phyloP scores from a whole-genome alignment of 2,329 filamentous ascomycete genomes.

The Hymenoscyphus occultus region DNA sequence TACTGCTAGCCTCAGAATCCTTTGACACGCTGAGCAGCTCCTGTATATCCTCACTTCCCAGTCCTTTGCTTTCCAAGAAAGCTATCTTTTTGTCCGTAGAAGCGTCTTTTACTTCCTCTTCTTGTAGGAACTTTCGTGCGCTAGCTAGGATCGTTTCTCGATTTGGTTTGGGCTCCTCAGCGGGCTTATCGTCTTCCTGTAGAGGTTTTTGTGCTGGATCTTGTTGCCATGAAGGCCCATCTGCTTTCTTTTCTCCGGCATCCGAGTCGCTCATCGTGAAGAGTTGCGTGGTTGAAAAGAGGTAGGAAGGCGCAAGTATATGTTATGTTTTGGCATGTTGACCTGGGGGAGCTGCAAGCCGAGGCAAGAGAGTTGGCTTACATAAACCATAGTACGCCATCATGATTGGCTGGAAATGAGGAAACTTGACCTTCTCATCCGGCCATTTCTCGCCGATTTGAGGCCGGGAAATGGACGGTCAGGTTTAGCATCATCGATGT shows the following conservation, averaged over 20 bases:
- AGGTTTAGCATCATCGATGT: background rate
- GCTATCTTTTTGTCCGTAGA: conserved; percentile 68
- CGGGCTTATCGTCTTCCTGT: conserved; percentile 10
- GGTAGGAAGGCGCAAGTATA: conserved; percentile 10
- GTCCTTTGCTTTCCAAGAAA: conserved; percentile 76
- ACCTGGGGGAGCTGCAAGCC: conserved; percentile 16
- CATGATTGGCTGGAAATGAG: conserved; percentile 6
- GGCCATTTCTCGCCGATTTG: background rate
- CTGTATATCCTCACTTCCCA: conserved; percentile 65
- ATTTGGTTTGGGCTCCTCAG: conserved; percentile 15
- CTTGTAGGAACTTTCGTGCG: conserved; percentile 72
- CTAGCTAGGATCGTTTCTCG: conserved; percentile 53
- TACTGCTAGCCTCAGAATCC: conserved; percentile 30
- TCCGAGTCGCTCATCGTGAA: conserved; percentile 34
- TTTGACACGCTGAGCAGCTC: conserved; percentile 51
- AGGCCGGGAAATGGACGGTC: conserved; percentile 2
- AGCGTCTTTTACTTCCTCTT: conserved; percentile 67
- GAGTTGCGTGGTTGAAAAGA: conserved; percentile 6
- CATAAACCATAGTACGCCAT: conserved; percentile 15
- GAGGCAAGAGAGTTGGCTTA: conserved; percentile 24
- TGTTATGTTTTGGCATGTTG: conserved; percentile 11
- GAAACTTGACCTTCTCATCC: too few relatives aligned
- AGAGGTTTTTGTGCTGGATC: conserved; percentile 16
- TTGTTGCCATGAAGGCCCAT: conserved; percentile 30
- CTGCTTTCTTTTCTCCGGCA: conserved; percentile 18